Conservation (phyloP, 2,329 filamentous ascomycete genomes). For the Fusarium annulatum region DNA sequence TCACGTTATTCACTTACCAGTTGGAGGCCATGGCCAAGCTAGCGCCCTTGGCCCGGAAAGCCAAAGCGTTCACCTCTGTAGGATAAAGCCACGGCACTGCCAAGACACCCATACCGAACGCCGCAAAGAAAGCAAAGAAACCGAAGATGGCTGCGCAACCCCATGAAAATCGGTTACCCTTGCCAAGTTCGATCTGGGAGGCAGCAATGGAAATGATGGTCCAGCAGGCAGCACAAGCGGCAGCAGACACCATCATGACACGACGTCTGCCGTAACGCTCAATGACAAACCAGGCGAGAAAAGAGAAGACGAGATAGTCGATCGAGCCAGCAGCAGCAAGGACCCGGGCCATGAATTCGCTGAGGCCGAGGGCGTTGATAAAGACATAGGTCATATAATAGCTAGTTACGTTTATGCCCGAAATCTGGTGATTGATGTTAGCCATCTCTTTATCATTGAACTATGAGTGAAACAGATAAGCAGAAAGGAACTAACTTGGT, state of each 20-base stretch:
- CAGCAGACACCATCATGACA: not conserved
- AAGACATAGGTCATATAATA: not conserved
- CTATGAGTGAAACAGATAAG: accelerated
- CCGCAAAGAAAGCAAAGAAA: not conserved
- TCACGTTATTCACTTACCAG: not conserved
- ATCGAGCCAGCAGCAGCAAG: not conserved
- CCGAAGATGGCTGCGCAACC: not conserved
- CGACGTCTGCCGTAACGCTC: not conserved
- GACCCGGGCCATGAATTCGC: not conserved
- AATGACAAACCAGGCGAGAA: not conserved
- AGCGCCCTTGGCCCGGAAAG: not conserved
- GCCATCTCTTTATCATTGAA: not conserved
- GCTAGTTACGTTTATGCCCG: not conserved
- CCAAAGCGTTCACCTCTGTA: not conserved
- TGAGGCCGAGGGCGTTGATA: not conserved
- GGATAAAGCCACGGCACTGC: not conserved
- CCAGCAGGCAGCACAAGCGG: not conserved
- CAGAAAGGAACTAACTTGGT: not conserved
- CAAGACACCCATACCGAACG: not conserved
- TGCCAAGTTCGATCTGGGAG: not conserved
- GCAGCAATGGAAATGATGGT: not conserved
- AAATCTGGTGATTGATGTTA: not conserved
- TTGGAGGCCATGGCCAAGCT: not conserved
- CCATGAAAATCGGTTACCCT: not conserved
- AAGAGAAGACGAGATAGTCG: not conserved